These are phyloP conservation scores for Cercis canadensis DNA, from an alignment of 306 rosid genomes.

Conservation along the genomic window DNA sequence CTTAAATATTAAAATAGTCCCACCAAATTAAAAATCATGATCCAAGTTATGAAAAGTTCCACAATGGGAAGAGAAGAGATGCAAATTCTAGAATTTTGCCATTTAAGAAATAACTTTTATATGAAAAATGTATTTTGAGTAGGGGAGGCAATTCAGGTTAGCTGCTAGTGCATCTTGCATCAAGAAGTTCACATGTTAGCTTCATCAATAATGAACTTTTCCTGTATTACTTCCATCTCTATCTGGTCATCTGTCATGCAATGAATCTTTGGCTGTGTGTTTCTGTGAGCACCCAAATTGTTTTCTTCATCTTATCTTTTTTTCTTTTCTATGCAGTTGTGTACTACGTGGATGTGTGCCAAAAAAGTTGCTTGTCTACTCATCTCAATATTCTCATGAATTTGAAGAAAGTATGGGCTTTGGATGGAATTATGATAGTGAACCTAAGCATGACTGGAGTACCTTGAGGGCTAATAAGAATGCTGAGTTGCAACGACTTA, in stretches of 20 bases:
- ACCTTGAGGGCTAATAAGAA: slow-evolving; percentile 91
- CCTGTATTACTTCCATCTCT: no score
- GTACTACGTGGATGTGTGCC: slow-evolving; percentile 99
- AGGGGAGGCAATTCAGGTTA: no score
- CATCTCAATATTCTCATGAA: slow-evolving; percentile 85
- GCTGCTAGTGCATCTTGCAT: not conserved
- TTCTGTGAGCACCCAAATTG: not conserved
- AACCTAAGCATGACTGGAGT: slow-evolving; percentile 95
- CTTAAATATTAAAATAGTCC: no score
- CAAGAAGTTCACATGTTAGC: not conserved
- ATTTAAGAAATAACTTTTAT: no score
- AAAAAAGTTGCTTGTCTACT: slow-evolving; percentile 81
- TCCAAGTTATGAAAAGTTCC: no score
- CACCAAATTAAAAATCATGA: no score
- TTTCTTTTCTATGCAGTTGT: slow-evolving; percentile 59
- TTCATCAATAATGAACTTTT: not conserved
- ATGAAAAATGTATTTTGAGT: no score
- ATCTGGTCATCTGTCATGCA: no score
- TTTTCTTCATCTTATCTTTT: slow-evolving; percentile 7
- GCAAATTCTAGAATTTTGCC: no score
- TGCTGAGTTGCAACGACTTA: slow-evolving; percentile 94
- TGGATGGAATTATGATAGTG: slow-evolving; percentile 90
- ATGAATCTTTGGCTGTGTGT: not conserved
- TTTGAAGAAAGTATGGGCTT: slow-evolving; percentile 94
- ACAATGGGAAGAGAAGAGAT: no score